Percentiles rank a stretch among this genome's conserved stretches.
phyloP scores from a whole-genome alignment of 441 rosid genomes.

The Mallotus japonicus region DNA sequence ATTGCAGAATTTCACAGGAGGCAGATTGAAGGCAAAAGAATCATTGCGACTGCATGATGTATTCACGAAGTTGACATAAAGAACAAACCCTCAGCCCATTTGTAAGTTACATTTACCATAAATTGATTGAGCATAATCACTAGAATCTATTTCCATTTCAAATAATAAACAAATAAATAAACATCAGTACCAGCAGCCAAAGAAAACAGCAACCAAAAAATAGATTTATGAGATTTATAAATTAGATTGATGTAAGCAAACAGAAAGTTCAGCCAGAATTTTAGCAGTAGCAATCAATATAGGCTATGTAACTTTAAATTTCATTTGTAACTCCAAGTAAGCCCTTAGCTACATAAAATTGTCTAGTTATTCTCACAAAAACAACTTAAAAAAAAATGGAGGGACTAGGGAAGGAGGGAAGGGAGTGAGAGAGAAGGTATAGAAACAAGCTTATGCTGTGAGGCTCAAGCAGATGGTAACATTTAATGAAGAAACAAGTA shows the following conservation, averaged over 20 bases:
- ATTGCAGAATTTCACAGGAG: background rate
- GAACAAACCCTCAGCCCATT: background rate
- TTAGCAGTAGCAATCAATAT: background rate
- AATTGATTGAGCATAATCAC: background rate
- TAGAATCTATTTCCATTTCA: background rate
- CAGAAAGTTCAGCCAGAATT: background rate
- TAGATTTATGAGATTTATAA: background rate
- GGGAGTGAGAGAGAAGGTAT: background rate
- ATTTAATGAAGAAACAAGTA: background rate
- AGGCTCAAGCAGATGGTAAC: conserved; percentile 6
- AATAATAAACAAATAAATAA: background rate
- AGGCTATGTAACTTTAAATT: no score
- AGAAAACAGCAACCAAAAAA: background rate
- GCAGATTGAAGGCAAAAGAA: background rate
- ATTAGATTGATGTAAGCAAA: background rate
- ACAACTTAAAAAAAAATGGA: background rate
- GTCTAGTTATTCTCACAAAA: background rate
- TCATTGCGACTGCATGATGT: conserved; percentile 6
- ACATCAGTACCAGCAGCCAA: background rate
- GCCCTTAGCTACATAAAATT: background rate
- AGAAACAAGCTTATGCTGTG: background rate
- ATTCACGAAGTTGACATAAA: background rate
- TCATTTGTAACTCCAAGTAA: background rate
- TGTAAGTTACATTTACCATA: no score
- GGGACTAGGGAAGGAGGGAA: background rate